A percentile compares a stretch with the other conserved stretches of the same genome.
These are phyloP conservation scores for Phialophora expanda DNA, from an alignment of 2,329 filamentous ascomycete genomes.

Conservation along the genomic window DNA sequence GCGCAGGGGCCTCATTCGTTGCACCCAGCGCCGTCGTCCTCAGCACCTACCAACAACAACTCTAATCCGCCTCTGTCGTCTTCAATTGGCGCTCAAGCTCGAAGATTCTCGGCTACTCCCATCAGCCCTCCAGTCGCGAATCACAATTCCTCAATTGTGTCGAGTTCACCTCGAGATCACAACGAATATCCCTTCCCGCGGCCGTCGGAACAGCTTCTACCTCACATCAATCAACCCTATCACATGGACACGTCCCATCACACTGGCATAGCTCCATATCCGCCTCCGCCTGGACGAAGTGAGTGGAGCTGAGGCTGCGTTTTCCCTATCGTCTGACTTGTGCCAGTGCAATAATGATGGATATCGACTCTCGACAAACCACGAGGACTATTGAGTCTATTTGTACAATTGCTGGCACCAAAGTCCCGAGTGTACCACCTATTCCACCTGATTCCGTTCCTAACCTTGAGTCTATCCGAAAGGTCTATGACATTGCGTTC, in stretches of 20 bases:
- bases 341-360: conserved; percentile 34
- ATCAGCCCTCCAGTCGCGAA: conserved; percentile 31
- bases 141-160: conserved; percentile 29
- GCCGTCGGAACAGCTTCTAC: conserved; percentile 34
- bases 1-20: conserved; percentile 59
- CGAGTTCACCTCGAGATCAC: conserved; percentile 36
- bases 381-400: conserved; percentile 73
- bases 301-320: conserved; percentile 17
- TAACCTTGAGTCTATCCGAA: conserved; percentile 69
- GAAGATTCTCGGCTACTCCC: conserved; percentile 25
- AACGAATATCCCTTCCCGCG: conserved; percentile 35
- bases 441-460: conserved; percentile 59
- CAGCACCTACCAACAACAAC: conserved; percentile 15
- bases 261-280: conserved; percentile 29
- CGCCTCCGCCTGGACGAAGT: conserved; percentile 33
- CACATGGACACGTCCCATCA: conserved; percentile 35
- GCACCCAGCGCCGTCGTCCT: conserved; percentile 62
- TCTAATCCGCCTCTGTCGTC: conserved; percentile 45
- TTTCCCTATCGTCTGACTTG: background rate
- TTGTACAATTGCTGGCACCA: conserved; percentile 63
- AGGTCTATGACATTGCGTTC: conserved; percentile 77
- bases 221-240: conserved; percentile 38
- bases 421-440: conserved; percentile 53
- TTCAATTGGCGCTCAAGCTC: conserved; percentile 20
- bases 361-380: conserved; percentile 20